These are phyloP conservation scores for Podospora bellae-mahoneyi DNA, from an alignment of 495 filamentous ascomycete genomes.

Conservation along the genomic window DNA sequence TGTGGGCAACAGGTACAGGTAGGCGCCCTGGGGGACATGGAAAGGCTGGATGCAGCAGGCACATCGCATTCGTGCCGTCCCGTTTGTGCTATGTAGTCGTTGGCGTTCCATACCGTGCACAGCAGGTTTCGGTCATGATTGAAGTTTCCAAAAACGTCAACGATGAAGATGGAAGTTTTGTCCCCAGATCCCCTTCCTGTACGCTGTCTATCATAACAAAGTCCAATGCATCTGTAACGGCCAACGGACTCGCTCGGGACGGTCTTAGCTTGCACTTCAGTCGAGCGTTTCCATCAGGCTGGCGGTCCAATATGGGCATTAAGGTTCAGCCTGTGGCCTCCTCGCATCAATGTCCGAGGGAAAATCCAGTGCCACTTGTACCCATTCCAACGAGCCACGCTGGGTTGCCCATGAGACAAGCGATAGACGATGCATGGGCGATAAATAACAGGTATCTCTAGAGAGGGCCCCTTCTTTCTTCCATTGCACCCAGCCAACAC, in stretches of 20 bases:
- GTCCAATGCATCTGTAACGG: background rate
- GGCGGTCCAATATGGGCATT: background rate
- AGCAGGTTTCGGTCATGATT: background rate
- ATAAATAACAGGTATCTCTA: background rate
- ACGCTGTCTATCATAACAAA: background rate
- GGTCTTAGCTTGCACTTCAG: background rate
- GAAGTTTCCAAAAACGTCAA: background rate
- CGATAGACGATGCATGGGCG: background rate
- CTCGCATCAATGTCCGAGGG: background rate
- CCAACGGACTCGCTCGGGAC: background rate
- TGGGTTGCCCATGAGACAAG: background rate
- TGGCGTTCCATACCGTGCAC: background rate
- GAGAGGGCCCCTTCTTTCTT: background rate
- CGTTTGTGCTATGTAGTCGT: background rate
- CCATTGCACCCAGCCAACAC: background rate
- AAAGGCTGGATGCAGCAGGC: background rate
- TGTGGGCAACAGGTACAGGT: background rate
- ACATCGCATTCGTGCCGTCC: background rate
- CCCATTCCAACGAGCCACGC: background rate
- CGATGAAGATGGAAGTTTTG: background rate
- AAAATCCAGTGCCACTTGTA: background rate
- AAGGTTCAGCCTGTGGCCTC: background rate
- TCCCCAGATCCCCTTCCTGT: background rate
- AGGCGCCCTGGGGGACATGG: too few relatives aligned
- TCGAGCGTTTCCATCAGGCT: background rate